Evolutionary conservation across 352 stramenopile genomes (phyloP).

Genomic region (Phytopythium mirpurense): DNA sequence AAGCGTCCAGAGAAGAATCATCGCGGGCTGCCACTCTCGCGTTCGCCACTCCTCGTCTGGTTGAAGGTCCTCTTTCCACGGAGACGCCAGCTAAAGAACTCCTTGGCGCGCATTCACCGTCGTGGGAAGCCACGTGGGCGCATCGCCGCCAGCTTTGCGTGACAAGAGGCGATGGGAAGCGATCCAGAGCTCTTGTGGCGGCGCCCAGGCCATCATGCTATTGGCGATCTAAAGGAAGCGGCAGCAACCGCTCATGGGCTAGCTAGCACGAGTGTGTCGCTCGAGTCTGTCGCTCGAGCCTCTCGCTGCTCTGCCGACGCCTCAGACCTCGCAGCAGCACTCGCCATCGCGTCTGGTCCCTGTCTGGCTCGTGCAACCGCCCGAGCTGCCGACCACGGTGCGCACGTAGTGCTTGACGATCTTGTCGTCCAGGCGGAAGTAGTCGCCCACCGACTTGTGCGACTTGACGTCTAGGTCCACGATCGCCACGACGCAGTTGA

Average conservation of each 20-base stretch:
- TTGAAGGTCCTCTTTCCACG: not conserved
- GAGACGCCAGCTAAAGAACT: too few relatives aligned
- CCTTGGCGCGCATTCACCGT: too few relatives aligned
- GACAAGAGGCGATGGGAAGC: too few relatives aligned
- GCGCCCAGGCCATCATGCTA: too few relatives aligned
- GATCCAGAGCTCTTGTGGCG: too few relatives aligned
- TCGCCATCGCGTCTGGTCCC: constrained; percentile 14
- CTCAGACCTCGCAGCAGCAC: constrained; percentile 36
- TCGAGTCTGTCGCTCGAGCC: too few relatives aligned
- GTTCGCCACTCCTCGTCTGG: not conserved
- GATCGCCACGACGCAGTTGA: constrained; percentile 77
- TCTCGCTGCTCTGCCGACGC: not conserved
- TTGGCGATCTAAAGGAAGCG: too few relatives aligned
- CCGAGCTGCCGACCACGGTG: constrained; percentile 28
- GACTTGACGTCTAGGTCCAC: constrained; percentile 86
- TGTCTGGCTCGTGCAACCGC: not conserved
- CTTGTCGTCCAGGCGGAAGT: constrained; percentile 76
- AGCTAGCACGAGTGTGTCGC: too few relatives aligned
- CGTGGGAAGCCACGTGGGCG: too few relatives aligned
- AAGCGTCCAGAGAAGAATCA: constrained; percentile 4
- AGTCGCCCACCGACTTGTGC: constrained; percentile 82
- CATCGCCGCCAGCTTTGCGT: too few relatives aligned
- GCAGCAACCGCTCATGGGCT: too few relatives aligned
- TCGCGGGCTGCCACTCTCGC: not conserved
- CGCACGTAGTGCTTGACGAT: constrained; percentile 58